phyloP scores from a whole-genome alignment of 2,329 filamentous ascomycete genomes.

The Colletotrichum spaethianum region DNA sequence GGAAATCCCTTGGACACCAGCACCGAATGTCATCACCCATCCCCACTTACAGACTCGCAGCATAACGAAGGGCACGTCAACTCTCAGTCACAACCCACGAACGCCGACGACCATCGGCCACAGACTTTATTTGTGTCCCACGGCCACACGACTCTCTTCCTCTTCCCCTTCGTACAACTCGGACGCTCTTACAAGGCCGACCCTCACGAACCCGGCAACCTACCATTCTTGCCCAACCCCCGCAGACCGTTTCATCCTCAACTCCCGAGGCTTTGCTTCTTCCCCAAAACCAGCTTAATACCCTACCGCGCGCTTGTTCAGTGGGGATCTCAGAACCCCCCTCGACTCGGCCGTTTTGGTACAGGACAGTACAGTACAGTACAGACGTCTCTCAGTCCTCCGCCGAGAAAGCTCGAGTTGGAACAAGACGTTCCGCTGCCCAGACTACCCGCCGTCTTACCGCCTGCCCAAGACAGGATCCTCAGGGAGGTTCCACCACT shows the following conservation, averaged over 20 bases:
- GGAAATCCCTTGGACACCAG: background rate
- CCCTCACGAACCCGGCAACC: background rate
- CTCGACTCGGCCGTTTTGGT: conserved; percentile 25
- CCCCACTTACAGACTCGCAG: conserved; percentile 13
- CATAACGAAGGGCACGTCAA: conserved; percentile 33
- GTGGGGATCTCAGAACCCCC: conserved; percentile 27
- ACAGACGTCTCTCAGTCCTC: background rate
- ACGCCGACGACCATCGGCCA: background rate
- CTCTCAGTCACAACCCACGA: conserved; percentile 10
- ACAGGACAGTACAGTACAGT: too few species aligned
- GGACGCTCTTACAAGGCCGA: background rate
- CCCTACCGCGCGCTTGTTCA: conserved; percentile 41
- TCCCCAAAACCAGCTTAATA: conserved; percentile 10
- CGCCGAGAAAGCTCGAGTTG: conserved; percentile 4
- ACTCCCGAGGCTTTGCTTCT: background rate
- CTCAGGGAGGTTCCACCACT: conserved; percentile 22
- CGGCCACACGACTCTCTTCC: background rate
- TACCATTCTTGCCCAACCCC: background rate
- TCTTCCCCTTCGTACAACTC: background rate
- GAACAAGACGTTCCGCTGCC: conserved; percentile 22
- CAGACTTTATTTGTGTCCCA: background rate
- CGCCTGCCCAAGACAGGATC: conserved; percentile 15
- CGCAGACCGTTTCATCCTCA: conserved; percentile 15
- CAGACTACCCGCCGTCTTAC: conserved; percentile 38
- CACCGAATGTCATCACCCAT: conserved; percentile 23